Conservation (phyloP, 129 eudicot species). For the Mikania micrantha region DNA sequence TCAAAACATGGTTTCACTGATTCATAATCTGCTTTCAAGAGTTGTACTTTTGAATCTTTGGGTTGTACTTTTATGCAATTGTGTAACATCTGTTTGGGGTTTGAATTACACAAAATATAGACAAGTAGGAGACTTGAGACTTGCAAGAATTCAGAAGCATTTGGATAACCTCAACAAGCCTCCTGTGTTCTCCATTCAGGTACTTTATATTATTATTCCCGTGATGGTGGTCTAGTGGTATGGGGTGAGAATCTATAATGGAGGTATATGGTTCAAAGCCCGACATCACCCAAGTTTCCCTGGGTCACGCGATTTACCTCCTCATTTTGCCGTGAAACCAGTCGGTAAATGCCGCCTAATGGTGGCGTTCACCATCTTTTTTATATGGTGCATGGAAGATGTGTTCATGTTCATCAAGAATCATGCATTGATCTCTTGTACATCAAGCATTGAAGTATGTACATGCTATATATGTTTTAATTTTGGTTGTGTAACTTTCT, state of each 20-base stretch:
- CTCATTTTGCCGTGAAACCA: no score
- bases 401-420: not conserved
- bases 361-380: constrained; percentile 31
- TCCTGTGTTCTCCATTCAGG: constrained; percentile 83
- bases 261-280: no score
- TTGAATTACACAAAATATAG: constrained; percentile 71
- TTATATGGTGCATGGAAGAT: constrained; percentile 5
- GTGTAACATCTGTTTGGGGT: constrained; percentile 22
- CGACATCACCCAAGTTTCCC: no score
- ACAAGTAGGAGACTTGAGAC: constrained; percentile 84
- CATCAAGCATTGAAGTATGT: not conserved
- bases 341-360: no score
- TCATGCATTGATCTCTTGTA: not conserved
- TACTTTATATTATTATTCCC: no score
- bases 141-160: constrained; percentile 84
- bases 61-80: constrained; percentile 21
- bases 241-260: no score
- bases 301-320: no score
- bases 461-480: not conserved
- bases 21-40: constrained; percentile 15
- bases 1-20: constrained; percentile 15
- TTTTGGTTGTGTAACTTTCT: constrained; percentile 25
- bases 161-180: constrained; percentile 80
- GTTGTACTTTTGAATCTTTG: constrained; percentile 14
- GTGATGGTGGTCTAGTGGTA: no score